phyloP scores from a whole-genome alignment of 805 yeast genomes.

The Lipomyces yamanashiensis region DNA sequence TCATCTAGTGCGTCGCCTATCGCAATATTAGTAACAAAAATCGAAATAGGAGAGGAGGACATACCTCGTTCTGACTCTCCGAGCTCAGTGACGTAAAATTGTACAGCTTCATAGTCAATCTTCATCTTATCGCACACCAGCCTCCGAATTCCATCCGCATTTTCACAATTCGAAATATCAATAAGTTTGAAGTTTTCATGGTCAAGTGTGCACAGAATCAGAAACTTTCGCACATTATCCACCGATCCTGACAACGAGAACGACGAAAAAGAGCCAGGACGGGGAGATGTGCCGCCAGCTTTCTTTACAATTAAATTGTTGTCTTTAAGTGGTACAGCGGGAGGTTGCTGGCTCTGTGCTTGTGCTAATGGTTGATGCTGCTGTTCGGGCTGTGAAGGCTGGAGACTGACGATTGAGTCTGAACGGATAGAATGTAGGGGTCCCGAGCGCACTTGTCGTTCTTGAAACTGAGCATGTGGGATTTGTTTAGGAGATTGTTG shows the following conservation, averaged over 20 bases:
- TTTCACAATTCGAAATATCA: conserved; percentile 51
- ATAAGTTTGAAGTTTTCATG: conserved; percentile 60
- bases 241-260: neutral
- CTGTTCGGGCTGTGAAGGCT: neutral
- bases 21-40: neutral
- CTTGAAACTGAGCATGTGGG: conserved; percentile 15
- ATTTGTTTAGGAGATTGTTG: conserved; percentile 6
- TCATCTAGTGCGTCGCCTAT: conserved; percentile 34
- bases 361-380: neutral
- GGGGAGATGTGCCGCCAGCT: neutral
- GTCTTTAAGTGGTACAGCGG: conserved; percentile 1
- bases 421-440: neutral
- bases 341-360: neutral
- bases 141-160: conserved; percentile 68
- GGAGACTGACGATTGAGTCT: neutral
- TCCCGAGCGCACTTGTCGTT: conserved; percentile 14
- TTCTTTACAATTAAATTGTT: neutral
- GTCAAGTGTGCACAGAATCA: conserved; percentile 67
- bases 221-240: conserved; percentile 12
- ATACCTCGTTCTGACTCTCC: conserved; percentile 31
- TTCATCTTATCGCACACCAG: conserved; percentile 45
- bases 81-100: conserved; percentile 21
- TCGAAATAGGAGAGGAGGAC: neutral
- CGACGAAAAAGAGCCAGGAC: neutral
- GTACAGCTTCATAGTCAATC: conserved; percentile 39